phyloP scores from a whole-genome alignment of 2,329 filamentous ascomycete species.

The Mollisiaceae sp. region DNA sequence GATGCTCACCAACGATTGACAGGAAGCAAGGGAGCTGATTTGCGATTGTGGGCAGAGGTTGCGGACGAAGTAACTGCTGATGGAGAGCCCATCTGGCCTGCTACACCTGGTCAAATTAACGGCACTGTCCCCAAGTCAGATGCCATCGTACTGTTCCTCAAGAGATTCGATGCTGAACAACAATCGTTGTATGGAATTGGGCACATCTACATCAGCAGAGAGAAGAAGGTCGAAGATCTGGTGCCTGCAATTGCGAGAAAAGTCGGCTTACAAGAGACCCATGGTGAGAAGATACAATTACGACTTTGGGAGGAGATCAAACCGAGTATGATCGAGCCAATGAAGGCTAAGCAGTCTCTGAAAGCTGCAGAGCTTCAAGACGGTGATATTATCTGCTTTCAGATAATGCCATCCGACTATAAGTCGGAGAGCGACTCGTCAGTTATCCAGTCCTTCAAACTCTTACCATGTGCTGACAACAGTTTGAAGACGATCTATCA shows the following conservation, averaged over 20 bases:
- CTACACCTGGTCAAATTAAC: slow-evolving; percentile 61
- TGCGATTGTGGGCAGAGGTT: slow-evolving; percentile 88
- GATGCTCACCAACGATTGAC: slow-evolving; percentile 71
- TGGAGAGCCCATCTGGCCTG: slow-evolving; percentile 75
- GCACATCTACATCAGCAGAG: slow-evolving; percentile 85
- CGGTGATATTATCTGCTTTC: slow-evolving; percentile 96
- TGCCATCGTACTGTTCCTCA: slow-evolving; percentile 84
- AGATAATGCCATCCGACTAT: slow-evolving; percentile 52
- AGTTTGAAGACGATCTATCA: slow-evolving; percentile 17
- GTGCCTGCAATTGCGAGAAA: slow-evolving; percentile 76
- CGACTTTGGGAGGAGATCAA: slow-evolving; percentile 97
- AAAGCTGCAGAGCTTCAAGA: slow-evolving; percentile 94
- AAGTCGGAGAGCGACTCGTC: slow-evolving; percentile 36
- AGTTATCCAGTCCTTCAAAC: slow-evolving; percentile 21
- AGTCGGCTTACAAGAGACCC: slow-evolving; percentile 85
- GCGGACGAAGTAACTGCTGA: slow-evolving; percentile 69
- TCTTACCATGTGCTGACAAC: slow-evolving; percentile 29
- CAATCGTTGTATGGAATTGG: slow-evolving; percentile 80
- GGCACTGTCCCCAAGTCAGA: slow-evolving; percentile 64
- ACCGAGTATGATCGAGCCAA: slow-evolving; percentile 91
- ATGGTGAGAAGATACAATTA: slow-evolving; percentile 63
- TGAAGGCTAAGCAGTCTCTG: slow-evolving; percentile 90
- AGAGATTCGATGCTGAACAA: slow-evolving; percentile 81
- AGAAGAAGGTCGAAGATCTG: slow-evolving; percentile 87
- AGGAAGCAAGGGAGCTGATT: slow-evolving; percentile 68